Percentiles rank a stretch among this genome's conserved stretches.
Conservation (phyloP, 1,284 basidiomycete species). For the Trichosporon coremiiforme region DNA sequence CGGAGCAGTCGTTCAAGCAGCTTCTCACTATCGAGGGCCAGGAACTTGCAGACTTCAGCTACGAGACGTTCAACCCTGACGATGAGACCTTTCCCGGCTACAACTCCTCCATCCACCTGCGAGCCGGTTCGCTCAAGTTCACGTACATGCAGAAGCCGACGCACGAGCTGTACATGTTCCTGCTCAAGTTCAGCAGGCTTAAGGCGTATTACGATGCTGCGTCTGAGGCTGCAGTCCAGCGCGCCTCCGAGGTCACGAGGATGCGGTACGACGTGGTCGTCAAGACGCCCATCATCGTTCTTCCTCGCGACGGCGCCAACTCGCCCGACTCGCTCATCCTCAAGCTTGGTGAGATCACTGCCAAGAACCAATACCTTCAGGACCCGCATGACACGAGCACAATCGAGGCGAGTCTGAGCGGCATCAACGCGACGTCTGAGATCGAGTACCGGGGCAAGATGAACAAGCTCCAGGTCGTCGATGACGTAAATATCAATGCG, state of each 20-base stretch:
- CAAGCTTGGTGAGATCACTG: slow-evolving; percentile 85
- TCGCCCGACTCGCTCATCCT: slow-evolving; percentile 75
- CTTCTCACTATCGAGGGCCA: slow-evolving; percentile 93
- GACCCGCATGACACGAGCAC: slow-evolving; percentile 62
- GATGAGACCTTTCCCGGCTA: slow-evolving; percentile 71
- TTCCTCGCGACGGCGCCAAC: slow-evolving; percentile 71
- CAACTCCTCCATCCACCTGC: slow-evolving; percentile 81
- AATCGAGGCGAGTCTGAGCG: slow-evolving; percentile 76
- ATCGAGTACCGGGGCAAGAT: slow-evolving; percentile 61
- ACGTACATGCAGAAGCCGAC: slow-evolving; percentile 87
- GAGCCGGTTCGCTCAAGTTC: slow-evolving; percentile 87
- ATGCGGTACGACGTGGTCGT: slow-evolving; percentile 91
- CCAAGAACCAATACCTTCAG: slow-evolving; percentile 72
- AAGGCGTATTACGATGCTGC: slow-evolving; percentile 95
- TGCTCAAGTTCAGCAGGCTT: slow-evolving; percentile 83
- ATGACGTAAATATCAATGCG: slow-evolving; percentile 81
- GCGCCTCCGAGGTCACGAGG: slow-evolving; percentile 76
- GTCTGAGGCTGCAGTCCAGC: slow-evolving; percentile 86
- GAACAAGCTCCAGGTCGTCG: slow-evolving; percentile 78
- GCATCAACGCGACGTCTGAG: slow-evolving; percentile 80
- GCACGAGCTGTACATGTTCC: slow-evolving; percentile 80
- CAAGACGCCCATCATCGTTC: slow-evolving; percentile 89
- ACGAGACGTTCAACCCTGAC: slow-evolving; percentile 80
- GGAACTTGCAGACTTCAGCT: slow-evolving; percentile 92
- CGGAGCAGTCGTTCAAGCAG: slow-evolving; percentile 72